Evolutionary conservation across 2,329 filamentous ascomycete species (phyloP).

Genomic region (Alternaria rosae): DNA sequence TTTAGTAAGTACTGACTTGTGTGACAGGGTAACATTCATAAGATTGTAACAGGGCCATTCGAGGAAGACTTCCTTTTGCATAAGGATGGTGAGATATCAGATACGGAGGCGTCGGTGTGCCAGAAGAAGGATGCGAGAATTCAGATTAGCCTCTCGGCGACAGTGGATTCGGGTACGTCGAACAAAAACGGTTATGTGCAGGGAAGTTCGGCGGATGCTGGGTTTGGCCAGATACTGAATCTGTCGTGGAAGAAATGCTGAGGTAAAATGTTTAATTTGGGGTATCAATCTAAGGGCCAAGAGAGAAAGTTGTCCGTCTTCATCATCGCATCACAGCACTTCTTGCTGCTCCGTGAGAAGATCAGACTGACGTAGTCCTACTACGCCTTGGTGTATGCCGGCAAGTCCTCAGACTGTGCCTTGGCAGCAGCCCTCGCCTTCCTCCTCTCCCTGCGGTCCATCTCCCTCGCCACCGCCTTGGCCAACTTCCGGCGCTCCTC

Average conservation of each 20-base stretch:
- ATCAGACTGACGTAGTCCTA: neutral
- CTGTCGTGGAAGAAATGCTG: constrained; percentile 36
- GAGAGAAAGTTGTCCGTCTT: constrained; percentile 5
- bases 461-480: constrained; percentile 40
- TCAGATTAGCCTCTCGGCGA: constrained; percentile 32
- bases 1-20: neutral
- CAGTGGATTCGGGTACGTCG: constrained; percentile 18
- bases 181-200: constrained; percentile 22
- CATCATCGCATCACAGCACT: neutral
- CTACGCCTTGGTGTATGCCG: constrained; percentile 35
- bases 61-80: constrained; percentile 34
- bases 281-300: constrained; percentile 14
- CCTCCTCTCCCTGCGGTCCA: constrained; percentile 37
- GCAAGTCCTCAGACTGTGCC: constrained; percentile 27
- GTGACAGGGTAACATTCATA: constrained; percentile 33
- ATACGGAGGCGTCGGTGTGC: constrained; percentile 28
- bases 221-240: constrained; percentile 31
- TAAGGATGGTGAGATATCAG: constrained; percentile 34
- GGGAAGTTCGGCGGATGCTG: constrained; percentile 22
- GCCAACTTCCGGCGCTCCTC: constrained; percentile 43
- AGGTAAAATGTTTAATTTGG: neutral
- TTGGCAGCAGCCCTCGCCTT: constrained; percentile 31
- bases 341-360: neutral
- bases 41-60: constrained; percentile 31
- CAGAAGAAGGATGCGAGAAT: constrained; percentile 34